Percentiles rank a stretch among this genome's conserved stretches.
These are phyloP conservation scores for Tuber umbilicatum DNA, from an alignment of 495 filamentous ascomycete species.

Conservation along the genomic window DNA sequence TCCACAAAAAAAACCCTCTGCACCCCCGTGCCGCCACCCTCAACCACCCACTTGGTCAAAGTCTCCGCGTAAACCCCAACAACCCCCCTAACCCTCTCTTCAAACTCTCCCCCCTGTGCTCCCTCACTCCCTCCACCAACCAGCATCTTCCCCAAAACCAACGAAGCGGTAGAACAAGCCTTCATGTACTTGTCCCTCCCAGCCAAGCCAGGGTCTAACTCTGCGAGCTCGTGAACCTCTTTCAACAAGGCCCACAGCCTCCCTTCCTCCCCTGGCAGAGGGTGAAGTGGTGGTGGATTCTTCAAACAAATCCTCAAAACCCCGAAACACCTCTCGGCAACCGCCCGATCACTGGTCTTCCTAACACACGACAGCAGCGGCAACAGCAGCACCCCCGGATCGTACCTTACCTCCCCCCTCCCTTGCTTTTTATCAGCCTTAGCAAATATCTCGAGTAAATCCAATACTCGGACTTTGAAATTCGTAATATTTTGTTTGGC, in stretches of 20 bases:
- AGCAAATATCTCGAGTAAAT: slow-evolving; percentile 77
- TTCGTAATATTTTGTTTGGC: slow-evolving; percentile 82
- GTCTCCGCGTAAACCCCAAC: slow-evolving; percentile 56
- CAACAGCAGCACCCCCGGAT: slow-evolving; percentile 56
- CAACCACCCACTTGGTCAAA: slow-evolving; percentile 51
- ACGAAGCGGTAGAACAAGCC: slow-evolving; percentile 57
- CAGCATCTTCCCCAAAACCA: slow-evolving; percentile 58
- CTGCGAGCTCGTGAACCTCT: slow-evolving; percentile 65
- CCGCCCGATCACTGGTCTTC: slow-evolving; percentile 60
- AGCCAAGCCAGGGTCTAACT: slow-evolving; percentile 52
- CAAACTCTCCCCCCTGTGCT: slow-evolving; percentile 7
- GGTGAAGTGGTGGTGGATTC: slow-evolving; percentile 17
- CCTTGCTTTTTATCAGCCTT: slow-evolving; percentile 61
- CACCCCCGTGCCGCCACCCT: slow-evolving; percentile 50
- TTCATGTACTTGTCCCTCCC: slow-evolving; percentile 46
- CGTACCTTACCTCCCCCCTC: slow-evolving; percentile 50
- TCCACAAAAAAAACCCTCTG: slow-evolving; percentile 61
- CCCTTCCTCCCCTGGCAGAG: slow-evolving; percentile 45
- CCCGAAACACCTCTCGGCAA: slow-evolving; percentile 62
- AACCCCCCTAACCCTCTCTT: slow-evolving; percentile 45
- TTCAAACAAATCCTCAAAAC: slow-evolving; percentile 57
- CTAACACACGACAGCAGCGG: slow-evolving; percentile 52
- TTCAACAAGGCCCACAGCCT: slow-evolving; percentile 54
- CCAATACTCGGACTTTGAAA: slow-evolving; percentile 90
- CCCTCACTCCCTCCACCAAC: slow-evolving; percentile 43